phyloP scores from a whole-genome alignment of 495 filamentous ascomycete species.

The Aspergillus cavernicola region DNA sequence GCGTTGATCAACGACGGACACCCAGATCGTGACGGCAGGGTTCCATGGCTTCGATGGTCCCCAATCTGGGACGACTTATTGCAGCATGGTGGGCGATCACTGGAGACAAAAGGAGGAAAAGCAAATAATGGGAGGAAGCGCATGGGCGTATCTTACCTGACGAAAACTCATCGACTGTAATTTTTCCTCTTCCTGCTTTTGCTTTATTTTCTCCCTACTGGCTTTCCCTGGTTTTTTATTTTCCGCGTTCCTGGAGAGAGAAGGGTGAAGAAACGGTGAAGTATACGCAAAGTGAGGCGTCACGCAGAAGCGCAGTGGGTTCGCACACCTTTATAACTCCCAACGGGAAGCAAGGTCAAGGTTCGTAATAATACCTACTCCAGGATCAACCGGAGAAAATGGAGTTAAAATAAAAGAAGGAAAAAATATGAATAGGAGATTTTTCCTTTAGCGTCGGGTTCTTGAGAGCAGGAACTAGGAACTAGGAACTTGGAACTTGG shows the following conservation, averaged over 20 bases:
- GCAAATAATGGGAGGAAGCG: slow-evolving; percentile 18
- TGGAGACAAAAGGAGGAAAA: slow-evolving; percentile 36
- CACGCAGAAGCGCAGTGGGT: slow-evolving; percentile 18
- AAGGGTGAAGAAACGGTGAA: slow-evolving; percentile 23
- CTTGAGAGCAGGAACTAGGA: background rate
- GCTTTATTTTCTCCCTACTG: slow-evolving; percentile 1
- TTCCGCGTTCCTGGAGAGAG: background rate
- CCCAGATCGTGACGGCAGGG: slow-evolving; percentile 44
- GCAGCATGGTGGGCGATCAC: slow-evolving; percentile 46
- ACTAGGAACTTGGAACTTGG: too few species aligned
- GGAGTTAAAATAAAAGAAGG: background rate
- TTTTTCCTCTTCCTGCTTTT: slow-evolving; percentile 10
- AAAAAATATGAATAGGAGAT: slow-evolving; percentile 7
- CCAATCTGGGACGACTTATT: slow-evolving; percentile 39
- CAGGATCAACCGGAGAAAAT: slow-evolving; percentile 2
- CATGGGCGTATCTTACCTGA: slow-evolving; percentile 17
- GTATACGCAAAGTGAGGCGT: slow-evolving; percentile 32
- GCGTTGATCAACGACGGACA: slow-evolving; percentile 39
- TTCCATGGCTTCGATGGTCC: slow-evolving; percentile 43
- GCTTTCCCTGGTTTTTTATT: background rate
- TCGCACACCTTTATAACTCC: slow-evolving; percentile 10
- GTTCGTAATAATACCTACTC: background rate
- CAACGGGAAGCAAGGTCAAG: background rate
- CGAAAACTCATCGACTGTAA: slow-evolving; percentile 15
- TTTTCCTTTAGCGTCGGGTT: slow-evolving; percentile 8